phyloP scores from a whole-genome alignment of 164 flowering plant species.

The Vitis cinerea region DNA sequence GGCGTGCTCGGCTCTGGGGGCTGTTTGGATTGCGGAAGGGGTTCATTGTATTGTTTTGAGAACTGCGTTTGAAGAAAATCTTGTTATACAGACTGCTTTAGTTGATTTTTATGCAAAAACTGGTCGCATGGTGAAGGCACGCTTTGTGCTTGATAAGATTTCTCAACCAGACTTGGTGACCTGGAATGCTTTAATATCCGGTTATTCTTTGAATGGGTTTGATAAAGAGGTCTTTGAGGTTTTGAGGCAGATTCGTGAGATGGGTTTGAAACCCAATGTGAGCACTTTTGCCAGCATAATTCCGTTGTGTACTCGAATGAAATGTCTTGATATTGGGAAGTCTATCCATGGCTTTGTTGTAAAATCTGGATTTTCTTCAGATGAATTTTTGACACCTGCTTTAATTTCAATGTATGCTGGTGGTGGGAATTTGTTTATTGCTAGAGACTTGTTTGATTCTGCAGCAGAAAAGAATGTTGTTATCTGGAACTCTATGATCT shows the following conservation, averaged over 20 bases:
- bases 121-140: slow-evolving; percentile 26
- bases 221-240: slow-evolving; percentile 24
- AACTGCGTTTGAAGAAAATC: slow-evolving; percentile 29
- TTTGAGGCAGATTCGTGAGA: slow-evolving; percentile 10
- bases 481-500: slow-evolving; percentile 40
- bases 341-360: slow-evolving; percentile 32
- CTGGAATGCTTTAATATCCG: slow-evolving; percentile 41
- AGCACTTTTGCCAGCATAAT: slow-evolving; percentile 40
- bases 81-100: slow-evolving; percentile 35
- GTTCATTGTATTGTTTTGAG: slow-evolving; percentile 30
- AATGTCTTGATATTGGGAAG: slow-evolving; percentile 19
- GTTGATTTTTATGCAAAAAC: slow-evolving; percentile 34
- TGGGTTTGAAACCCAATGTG: slow-evolving; percentile 36
- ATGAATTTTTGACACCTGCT: slow-evolving; percentile 35
- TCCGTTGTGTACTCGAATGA: slow-evolving; percentile 32
- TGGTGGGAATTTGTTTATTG: slow-evolving; percentile 21
- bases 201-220: slow-evolving; percentile 32
- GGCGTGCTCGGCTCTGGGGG: slow-evolving; percentile 32
- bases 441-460: slow-evolving; percentile 30
- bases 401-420: slow-evolving; percentile 40
- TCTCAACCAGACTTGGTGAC: slow-evolving; percentile 39
- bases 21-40: slow-evolving; percentile 16
- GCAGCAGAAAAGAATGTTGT: slow-evolving; percentile 14
- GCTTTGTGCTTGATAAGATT: slow-evolving; percentile 27
- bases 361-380: slow-evolving; percentile 25